Percentiles rank a stretch among this genome's conserved stretches.
Conservation (phyloP, 108 stramenopile species). For the Stephanodiscus minutulus region DNA sequence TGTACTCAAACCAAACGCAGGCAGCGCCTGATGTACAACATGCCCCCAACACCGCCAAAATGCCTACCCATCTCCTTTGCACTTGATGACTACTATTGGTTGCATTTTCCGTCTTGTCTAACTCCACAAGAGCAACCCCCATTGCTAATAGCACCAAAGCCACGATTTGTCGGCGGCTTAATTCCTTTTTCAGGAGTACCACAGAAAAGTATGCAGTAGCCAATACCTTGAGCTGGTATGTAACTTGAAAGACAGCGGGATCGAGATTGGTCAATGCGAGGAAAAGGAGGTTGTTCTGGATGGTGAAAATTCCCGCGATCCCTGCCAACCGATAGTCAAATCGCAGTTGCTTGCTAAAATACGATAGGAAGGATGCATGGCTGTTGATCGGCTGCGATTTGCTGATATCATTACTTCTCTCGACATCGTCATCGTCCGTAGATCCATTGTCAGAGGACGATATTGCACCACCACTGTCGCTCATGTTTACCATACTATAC, state of each 20-base stretch:
- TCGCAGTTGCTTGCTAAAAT: slow-evolving; percentile 40
- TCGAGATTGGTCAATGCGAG: slow-evolving; percentile 95
- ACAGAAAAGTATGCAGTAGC: slow-evolving; percentile 97
- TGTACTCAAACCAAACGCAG: slow-evolving; percentile 97
- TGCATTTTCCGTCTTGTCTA: slow-evolving; percentile 47
- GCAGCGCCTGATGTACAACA: slow-evolving; percentile 93
- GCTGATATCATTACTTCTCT: not conserved
- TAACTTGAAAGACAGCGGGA: slow-evolving; percentile 97
- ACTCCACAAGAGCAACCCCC: slow-evolving; percentile 93
- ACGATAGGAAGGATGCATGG: slow-evolving; percentile 15
- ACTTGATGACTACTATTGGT: slow-evolving; percentile 37
- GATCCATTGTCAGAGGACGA: slow-evolving; percentile 1
- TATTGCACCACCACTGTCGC: slow-evolving; percentile 1
- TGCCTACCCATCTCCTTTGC: slow-evolving; percentile 76
- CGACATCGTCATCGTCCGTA: slow-evolving; percentile 6
- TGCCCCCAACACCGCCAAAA: slow-evolving; percentile 92
- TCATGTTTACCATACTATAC: slow-evolving; percentile 22
- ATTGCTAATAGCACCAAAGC: slow-evolving; percentile 84
- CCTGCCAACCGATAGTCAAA: slow-evolving; percentile 61
- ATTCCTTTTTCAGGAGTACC: slow-evolving; percentile 80
- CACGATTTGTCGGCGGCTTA: slow-evolving; percentile 61
- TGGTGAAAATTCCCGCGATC: slow-evolving; percentile 88
- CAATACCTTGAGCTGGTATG: slow-evolving; percentile 97
- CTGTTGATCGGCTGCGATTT: slow-evolving; percentile 4
- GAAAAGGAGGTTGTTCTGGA: slow-evolving; percentile 98